A percentile compares a stretch with the other conserved stretches of the same genome.
phyloP scores from a whole-genome alignment of 345 rosid species.

The Eucalyptus marginata region DNA sequence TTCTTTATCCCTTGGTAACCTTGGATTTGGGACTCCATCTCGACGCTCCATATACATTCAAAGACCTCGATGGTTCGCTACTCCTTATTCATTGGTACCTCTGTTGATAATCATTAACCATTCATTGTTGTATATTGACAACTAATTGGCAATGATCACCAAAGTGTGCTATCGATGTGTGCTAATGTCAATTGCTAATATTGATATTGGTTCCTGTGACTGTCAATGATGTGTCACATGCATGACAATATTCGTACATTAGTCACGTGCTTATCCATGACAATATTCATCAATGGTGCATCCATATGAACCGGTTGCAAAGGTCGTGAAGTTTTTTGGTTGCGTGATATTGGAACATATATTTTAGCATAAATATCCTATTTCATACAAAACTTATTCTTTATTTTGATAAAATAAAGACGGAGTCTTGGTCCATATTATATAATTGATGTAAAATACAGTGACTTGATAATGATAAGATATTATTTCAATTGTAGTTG shows the following conservation, averaged over 20 bases:
- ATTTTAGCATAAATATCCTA: neutral
- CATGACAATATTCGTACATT: too few relatives aligned
- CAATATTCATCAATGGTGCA: rapidly evolving
- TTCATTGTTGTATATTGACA: too few relatives aligned
- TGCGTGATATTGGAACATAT: neutral
- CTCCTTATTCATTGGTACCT: neutral
- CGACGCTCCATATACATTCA: neutral
- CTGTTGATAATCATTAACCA: neutral
- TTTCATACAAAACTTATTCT: neutral
- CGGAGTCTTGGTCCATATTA: neutral
- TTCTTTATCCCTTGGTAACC: neutral
- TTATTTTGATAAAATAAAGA: neutral
- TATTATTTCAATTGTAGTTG: neutral
- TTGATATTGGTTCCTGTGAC: rapidly evolving
- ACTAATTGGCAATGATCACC: too few relatives aligned
- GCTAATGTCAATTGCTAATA: neutral
- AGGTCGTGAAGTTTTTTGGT: neutral
- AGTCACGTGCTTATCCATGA: neutral
- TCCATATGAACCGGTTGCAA: neutral
- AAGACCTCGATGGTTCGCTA: neutral
- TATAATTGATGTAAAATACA: neutral
- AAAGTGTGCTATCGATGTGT: too few relatives aligned
- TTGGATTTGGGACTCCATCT: neutral
- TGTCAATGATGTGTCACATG: rapidly evolving
- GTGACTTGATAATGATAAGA: neutral